Evolutionary conservation across 2,329 filamentous ascomycete species (phyloP).

Genomic region (Calonectria honghensis): DNA sequence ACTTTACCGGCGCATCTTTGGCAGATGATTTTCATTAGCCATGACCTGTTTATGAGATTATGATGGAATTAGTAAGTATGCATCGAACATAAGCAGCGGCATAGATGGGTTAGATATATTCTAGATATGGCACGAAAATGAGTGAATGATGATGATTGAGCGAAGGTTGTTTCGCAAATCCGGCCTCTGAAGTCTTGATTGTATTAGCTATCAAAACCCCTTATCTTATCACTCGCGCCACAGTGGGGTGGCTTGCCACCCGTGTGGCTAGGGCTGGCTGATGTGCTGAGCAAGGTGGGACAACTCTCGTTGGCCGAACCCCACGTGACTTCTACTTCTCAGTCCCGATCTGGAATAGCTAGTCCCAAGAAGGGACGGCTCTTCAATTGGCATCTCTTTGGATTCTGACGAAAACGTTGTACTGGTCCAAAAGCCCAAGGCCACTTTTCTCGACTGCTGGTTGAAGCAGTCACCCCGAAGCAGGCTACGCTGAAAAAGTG

Average conservation of each 20-base stretch:
- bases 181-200: background rate
- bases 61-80: conserved; percentile 2
- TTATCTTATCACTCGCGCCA: background rate
- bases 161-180: background rate
- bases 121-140: conserved; percentile 1
- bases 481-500: background rate
- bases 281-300: too few relatives aligned
- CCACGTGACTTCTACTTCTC: background rate
- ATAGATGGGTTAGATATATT: conserved; percentile 15
- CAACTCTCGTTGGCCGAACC: too few relatives aligned
- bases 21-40: conserved; percentile 8
- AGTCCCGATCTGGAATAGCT: background rate
- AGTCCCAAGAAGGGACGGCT: background rate
- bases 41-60: conserved; percentile 25
- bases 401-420: background rate
- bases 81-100: conserved; percentile 3
- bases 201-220: background rate
- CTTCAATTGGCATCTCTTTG: background rate
- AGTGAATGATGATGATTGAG: conserved; percentile 11
- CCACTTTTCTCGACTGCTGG: too few relatives aligned
- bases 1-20: conserved; percentile 1
- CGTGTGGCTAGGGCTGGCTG: too few relatives aligned
- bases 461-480: background rate
- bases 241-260: too few relatives aligned
- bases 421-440: background rate